A percentile compares a stretch with the other conserved stretches of the same genome.
These are phyloP conservation scores for Fusarium citri DNA, from an alignment of 2,329 filamentous ascomycete species.

Conservation along the genomic window DNA sequence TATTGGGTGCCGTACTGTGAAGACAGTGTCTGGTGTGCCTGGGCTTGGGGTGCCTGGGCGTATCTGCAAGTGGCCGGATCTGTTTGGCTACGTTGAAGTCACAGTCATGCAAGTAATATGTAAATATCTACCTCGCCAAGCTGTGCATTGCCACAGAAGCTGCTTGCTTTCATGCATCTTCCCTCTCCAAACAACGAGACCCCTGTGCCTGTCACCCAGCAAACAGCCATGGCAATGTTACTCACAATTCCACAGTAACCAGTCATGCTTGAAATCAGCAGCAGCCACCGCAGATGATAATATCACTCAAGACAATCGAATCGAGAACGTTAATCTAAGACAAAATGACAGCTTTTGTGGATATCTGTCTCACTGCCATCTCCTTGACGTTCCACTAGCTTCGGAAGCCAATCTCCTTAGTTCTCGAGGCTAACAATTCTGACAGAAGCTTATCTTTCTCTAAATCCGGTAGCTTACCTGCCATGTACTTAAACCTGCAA, in stretches of 20 bases:
- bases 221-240: neutral
- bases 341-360: neutral
- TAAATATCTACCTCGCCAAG: too few species aligned
- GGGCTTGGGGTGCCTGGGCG: neutral
- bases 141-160: too few species aligned
- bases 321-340: neutral
- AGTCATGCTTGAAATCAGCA: too few species aligned
- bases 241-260: neutral
- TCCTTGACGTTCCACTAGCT: constrained; percentile 3
- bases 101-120: neutral
- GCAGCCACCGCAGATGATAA: accelerated
- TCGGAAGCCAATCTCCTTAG: constrained; percentile 8
- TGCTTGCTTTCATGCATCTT: neutral
- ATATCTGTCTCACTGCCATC: constrained; percentile 6
- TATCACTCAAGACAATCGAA: too few species aligned
- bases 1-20: too few species aligned
- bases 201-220: neutral
- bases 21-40: neutral
- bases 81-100: neutral
- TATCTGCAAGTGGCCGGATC: constrained; percentile 9
- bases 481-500: neutral
- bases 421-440: neutral
- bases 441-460: constrained; percentile 18
- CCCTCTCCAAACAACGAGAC: neutral
- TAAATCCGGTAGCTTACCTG: neutral